Conservation (phyloP, 441 rosid species). For the Erodium texanum region DNA sequence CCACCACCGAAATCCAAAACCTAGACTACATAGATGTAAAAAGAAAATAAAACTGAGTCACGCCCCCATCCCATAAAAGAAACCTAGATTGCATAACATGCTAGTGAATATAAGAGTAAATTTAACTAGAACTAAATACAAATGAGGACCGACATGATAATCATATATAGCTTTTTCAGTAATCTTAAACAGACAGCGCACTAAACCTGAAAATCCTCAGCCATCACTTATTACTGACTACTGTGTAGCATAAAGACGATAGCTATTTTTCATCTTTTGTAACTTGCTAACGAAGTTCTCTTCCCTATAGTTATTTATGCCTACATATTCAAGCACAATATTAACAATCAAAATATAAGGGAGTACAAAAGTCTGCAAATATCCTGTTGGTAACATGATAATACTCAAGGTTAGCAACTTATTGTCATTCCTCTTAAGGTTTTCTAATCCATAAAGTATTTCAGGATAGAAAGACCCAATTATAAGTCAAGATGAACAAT, state of each 20-base stretch:
- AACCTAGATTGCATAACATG: background rate
- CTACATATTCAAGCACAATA: background rate
- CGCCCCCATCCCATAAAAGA: background rate
- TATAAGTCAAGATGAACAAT: background rate
- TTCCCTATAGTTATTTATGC: background rate
- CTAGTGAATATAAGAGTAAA: background rate
- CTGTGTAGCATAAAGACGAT: too few relatives aligned
- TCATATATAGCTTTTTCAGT: background rate
- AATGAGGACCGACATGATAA: background rate
- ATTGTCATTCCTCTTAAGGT: background rate
- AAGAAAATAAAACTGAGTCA: background rate
- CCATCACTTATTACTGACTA: too few relatives aligned
- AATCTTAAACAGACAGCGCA: background rate
- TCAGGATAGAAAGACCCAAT: background rate
- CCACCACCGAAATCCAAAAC: background rate
- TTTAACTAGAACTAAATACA: background rate
- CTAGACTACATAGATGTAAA: background rate
- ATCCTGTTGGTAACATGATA: background rate
- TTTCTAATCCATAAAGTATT: too few relatives aligned
- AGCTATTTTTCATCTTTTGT: background rate
- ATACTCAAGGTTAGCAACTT: background rate
- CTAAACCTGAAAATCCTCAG: background rate
- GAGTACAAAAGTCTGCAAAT: background rate
- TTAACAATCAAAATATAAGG: background rate
- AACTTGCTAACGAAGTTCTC: background rate